Evolutionary conservation across 2,329 filamentous ascomycete genomes (phyloP), one percentile per base, ranked within the genome.

Genomic region (Ascochyta viciae-villosae): DNA sequence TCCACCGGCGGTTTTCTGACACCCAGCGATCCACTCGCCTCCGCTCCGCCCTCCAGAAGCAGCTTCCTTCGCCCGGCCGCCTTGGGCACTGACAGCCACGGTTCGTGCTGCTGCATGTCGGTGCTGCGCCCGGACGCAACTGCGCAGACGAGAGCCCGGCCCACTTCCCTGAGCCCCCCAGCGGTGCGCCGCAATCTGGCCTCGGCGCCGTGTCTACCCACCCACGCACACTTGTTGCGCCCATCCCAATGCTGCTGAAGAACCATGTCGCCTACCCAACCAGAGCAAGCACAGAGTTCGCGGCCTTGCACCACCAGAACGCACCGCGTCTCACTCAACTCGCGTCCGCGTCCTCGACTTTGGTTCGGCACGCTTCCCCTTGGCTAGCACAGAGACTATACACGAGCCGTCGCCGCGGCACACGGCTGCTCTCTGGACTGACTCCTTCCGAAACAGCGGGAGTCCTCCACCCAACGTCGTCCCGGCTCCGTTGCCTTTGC

Each of bases 381-480:
- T 41, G 54, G 24, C 64, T 64, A 68, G 63, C 47, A 60, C 58
- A 47, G 29, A 56, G 45, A 47, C 63, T 66, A 65, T 50, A 57
- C 42, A 50, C 47, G 57, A 58, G 56, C 64, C 63, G 61, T 66
- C 64, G 58, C 63, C 65, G 68, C 66, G 65, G 68, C 62, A 62
- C 60, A 57, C 65, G 66, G 64, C 57, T 62, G 57, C 53, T 24
- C 49, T 56, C 35, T 46, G 29, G 46, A 63, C 23, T 57, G 31
- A 50, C 37, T 58, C 63, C 63, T 55, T 67, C 60, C 62, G 62
- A 64, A 66, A 68, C 65, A 64, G 55, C 60, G 57, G 56, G 54
- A 67, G 62, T 61, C 58, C 58, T 63, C 65, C 62, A 68, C 58
- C 58, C 66, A 73, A 74, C 69, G 68, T 68, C 67, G 62, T 66